A percentile compares a stretch with the other conserved stretches of the same genome.
phyloP scores from a whole-genome alignment of 225 moss, liverwort and hornwort species.

The Bryoerythrophyllum caledonicum region DNA sequence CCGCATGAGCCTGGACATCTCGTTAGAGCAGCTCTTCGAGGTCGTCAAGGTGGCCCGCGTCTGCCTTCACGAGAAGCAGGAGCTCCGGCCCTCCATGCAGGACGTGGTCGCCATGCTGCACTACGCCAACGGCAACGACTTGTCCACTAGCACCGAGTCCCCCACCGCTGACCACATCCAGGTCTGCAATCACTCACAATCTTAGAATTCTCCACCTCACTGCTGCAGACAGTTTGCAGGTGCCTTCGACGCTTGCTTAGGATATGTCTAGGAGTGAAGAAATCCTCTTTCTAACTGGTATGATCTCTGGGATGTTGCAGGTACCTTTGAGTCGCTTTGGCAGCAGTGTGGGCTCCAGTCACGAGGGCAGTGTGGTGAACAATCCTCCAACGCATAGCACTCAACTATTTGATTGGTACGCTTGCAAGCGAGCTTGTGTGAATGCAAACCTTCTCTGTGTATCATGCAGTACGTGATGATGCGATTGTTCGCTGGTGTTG shows the following conservation, averaged over 20 bases:
- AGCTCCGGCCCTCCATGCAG: slow-evolving; percentile 46
- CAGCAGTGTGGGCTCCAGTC: slow-evolving; percentile 35
- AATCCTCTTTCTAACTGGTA: too few species aligned
- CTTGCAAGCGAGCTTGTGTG: too few species aligned
- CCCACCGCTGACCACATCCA: neutral
- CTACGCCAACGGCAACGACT: slow-evolving; percentile 43
- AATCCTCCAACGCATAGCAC: slow-evolving; percentile 14
- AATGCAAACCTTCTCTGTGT: neutral
- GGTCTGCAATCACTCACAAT: neutral
- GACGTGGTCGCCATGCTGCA: slow-evolving; percentile 50
- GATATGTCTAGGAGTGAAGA: neutral
- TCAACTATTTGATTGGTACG: slow-evolving; percentile 28
- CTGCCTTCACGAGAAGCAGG: too few species aligned
- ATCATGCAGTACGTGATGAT: neutral
- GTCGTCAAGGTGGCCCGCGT: too few species aligned
- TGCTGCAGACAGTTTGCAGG: neutral
- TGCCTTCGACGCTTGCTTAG: too few species aligned
- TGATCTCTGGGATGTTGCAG: slow-evolving; percentile 28
- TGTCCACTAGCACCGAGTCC: slow-evolving; percentile 29
- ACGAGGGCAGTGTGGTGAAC: slow-evolving; percentile 21
- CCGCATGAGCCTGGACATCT: too few species aligned
- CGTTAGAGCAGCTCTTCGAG: too few species aligned
- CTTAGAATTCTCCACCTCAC: neutral
- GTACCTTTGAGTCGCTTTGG: slow-evolving; percentile 30
- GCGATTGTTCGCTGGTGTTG: too few species aligned